These are phyloP conservation scores for Amylocystis lapponica DNA, from an alignment of 768 basidiomycete genomes.

Conservation along the genomic window DNA sequence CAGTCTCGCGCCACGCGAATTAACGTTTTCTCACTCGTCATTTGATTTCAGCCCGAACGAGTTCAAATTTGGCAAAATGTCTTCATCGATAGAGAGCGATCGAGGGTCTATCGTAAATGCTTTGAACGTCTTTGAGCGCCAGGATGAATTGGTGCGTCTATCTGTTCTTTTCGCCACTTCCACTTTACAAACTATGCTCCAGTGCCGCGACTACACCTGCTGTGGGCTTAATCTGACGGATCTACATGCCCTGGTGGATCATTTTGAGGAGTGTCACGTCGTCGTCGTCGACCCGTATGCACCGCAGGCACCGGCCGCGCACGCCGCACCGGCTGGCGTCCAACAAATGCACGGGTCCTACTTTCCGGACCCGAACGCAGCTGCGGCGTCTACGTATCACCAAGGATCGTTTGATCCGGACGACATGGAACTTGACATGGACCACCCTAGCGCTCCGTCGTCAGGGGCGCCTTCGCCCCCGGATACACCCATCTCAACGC, in stretches of 20 bases:
- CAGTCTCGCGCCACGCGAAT: too few species aligned
- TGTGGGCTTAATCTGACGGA: constrained; percentile 76
- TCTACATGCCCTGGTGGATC: constrained; percentile 81
- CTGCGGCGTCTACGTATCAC: constrained; percentile 19
- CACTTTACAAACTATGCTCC: neutral
- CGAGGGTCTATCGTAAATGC: constrained; percentile 58
- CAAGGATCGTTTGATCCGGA: constrained; percentile 60
- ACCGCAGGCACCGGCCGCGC: constrained; percentile 13
- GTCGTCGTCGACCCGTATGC: constrained; percentile 53
- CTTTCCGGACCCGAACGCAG: constrained; percentile 17
- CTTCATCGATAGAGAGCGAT: constrained; percentile 57
- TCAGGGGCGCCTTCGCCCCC: constrained; percentile 35
- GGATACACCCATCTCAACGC: constrained; percentile 40
- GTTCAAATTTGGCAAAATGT: constrained; percentile 40
- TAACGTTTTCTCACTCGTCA: neutral
- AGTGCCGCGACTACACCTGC: constrained; percentile 88
- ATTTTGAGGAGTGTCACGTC: constrained; percentile 89
- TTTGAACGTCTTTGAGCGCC: constrained; percentile 57
- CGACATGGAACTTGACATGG: constrained; percentile 76
- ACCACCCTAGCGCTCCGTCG: constrained; percentile 32
- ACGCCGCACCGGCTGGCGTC: constrained; percentile 5
- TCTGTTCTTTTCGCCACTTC: neutral
- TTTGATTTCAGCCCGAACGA: constrained; percentile 38
- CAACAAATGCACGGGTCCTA: constrained; percentile 10
- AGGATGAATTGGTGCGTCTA: constrained; percentile 64